Conservation (phyloP, 768 basidiomycete species). For the Peribolospora baueri region DNA sequence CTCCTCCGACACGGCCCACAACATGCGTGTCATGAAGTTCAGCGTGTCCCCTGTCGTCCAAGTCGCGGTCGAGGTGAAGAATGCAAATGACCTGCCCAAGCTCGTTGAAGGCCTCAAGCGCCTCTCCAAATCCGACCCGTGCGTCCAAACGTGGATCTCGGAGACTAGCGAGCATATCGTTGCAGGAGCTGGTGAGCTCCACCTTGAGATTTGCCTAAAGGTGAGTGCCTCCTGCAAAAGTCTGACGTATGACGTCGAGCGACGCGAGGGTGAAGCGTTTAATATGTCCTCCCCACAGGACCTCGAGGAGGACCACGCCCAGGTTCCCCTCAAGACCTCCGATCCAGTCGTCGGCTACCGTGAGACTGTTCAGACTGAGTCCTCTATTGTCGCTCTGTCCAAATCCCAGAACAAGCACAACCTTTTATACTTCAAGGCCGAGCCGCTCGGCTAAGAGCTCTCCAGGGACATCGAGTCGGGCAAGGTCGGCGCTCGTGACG, state of each 20-base stretch:
- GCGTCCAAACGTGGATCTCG: constrained; percentile 80
- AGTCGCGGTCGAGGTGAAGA: constrained; percentile 99
- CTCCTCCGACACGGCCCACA: constrained; percentile 93
- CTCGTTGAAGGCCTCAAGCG: constrained; percentile 99
- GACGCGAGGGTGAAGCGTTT: too few relatives aligned
- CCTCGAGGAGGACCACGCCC: constrained; percentile 97
- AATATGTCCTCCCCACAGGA: constrained; percentile 22
- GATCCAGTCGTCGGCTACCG: constrained; percentile 87
- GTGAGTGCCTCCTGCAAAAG: too few relatives aligned
- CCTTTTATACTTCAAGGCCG: constrained; percentile 78
- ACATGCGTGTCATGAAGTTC: constrained; percentile 99
- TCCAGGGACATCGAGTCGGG: constrained; percentile 77
- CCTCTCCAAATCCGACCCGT: constrained; percentile 97
- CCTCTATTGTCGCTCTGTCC: constrained; percentile 80
- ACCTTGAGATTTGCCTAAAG: constrained; percentile 99
- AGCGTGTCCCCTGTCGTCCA: constrained; percentile 88
- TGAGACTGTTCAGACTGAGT: constrained; percentile 92
- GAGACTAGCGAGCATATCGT: constrained; percentile 96
- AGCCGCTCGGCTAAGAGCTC: constrained; percentile 83
- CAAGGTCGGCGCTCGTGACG: constrained; percentile 67
- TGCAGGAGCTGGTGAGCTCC: constrained; percentile 95
- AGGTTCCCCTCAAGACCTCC: constrained; percentile 94
- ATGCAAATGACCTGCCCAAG: constrained; percentile 94
- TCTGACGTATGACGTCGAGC: too few relatives aligned
- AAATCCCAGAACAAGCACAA: constrained; percentile 99